Conservation (phyloP, 345 rosid genomes). For the Eucalyptus sp. region DNA sequence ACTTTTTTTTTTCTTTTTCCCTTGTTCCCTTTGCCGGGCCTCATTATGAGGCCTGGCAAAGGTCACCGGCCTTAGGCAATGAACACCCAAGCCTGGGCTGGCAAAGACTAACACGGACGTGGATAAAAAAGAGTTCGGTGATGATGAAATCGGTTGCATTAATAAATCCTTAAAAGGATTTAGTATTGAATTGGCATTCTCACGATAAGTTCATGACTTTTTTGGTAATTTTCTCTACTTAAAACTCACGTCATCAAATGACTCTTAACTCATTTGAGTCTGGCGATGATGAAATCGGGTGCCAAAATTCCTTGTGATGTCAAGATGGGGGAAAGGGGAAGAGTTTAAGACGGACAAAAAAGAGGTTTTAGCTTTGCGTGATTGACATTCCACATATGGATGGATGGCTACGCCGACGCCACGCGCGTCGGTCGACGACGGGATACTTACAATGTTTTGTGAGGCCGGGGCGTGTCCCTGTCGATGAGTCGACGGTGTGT, state of each 20-base stretch:
- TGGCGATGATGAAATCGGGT: not conserved
- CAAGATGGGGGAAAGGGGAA: not conserved
- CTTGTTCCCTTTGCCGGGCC: not conserved
- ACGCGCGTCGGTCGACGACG: not conserved
- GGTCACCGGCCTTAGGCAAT: no score
- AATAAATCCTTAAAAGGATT: not conserved
- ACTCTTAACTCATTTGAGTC: not conserved
- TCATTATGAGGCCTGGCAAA: rapidly evolving
- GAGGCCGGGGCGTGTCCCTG: not conserved
- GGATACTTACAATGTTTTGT: not conserved
- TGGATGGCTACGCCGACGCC: not conserved
- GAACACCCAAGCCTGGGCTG: no score
- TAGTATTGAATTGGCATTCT: rapidly evolving
- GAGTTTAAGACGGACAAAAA: not conserved
- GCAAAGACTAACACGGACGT: rapidly evolving
- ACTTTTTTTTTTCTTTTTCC: not conserved
- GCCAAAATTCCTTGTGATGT: not conserved
- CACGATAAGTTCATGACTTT: rapidly evolving
- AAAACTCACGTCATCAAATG: not conserved
- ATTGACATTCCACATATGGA: not conserved
- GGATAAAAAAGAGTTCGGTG: no score
- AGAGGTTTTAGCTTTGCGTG: not conserved
- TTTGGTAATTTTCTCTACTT: not conserved
- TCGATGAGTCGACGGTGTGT: not conserved
- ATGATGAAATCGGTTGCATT: no score